These are phyloP conservation scores for Neotropicomus parvogracilis DNA, from an alignment of 1,284 basidiomycete species.

Conservation along the genomic window DNA sequence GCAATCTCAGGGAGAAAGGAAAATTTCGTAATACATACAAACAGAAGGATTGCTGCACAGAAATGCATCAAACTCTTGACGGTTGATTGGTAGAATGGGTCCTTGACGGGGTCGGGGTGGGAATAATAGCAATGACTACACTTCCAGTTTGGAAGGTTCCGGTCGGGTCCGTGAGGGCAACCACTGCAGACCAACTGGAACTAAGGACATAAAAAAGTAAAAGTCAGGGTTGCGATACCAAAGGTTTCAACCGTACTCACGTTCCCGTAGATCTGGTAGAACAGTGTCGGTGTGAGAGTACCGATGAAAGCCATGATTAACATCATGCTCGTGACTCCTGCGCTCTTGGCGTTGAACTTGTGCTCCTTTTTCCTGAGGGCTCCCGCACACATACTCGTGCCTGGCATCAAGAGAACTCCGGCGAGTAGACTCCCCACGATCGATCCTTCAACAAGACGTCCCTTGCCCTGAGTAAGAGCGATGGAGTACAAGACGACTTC, in stretches of 20 bases:
- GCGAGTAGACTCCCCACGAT: conserved; percentile 94
- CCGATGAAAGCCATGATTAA: conserved; percentile 99
- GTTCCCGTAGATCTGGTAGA: conserved; percentile 98
- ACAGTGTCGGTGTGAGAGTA: conserved; percentile 91
- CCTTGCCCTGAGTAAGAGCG: conserved; percentile 86
- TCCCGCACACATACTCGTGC: conserved; percentile 94
- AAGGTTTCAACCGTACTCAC: conserved; percentile 49
- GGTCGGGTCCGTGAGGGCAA: conserved; percentile 59
- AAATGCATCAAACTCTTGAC: conserved; percentile 94
- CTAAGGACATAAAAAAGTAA: conserved; percentile 37
- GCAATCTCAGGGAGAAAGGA: neutral
- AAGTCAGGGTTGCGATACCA: conserved; percentile 9
- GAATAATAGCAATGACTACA: conserved; percentile 95
- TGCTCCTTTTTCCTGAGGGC: conserved; percentile 92
- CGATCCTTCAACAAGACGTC: conserved; percentile 93
- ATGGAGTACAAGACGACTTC: conserved; percentile 95
- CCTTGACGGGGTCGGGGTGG: conserved; percentile 87
- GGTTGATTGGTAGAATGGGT: conserved; percentile 95
- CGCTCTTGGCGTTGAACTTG: conserved; percentile 96
- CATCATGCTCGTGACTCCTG: conserved; percentile 99
- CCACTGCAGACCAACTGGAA: conserved; percentile 93
- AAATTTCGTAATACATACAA: conserved; percentile 57
- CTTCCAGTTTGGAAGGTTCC: conserved; percentile 60
- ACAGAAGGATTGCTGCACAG: conserved; percentile 84
- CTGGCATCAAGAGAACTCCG: conserved; percentile 96